A percentile compares a stretch with the other conserved stretches of the same genome.
These are phyloP conservation scores for Phycomyces nitens DNA, from an alignment of 192 early-diverging fungal species.

Conservation along the genomic window DNA sequence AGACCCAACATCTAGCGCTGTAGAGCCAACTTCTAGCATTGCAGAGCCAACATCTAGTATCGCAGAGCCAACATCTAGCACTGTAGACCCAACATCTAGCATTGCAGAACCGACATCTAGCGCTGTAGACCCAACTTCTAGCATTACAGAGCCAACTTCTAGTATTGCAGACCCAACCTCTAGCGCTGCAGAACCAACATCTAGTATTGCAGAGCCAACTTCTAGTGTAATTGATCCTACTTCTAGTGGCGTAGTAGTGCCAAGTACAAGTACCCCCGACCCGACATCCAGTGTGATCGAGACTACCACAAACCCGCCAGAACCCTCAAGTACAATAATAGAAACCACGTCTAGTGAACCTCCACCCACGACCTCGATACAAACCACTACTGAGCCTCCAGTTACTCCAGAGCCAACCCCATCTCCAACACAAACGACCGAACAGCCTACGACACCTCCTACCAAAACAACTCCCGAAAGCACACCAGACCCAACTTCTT, in stretches of 20 bases:
- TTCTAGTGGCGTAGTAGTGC: background rate
- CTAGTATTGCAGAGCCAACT: background rate
- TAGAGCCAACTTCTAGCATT: no score
- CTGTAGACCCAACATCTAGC: background rate
- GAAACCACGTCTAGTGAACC: background rate
- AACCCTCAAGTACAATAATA: background rate
- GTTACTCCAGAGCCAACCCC: background rate
- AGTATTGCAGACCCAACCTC: background rate
- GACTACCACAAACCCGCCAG: background rate
- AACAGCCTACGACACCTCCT: background rate
- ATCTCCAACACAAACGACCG: background rate
- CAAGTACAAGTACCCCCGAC: background rate
- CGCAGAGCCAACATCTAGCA: background rate
- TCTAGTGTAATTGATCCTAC: background rate
- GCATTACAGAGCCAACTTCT: background rate
- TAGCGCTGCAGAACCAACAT: background rate
- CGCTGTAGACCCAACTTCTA: background rate
- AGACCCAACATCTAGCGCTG: no score
- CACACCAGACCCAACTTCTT: background rate
- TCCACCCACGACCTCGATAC: background rate
- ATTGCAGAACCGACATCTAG: background rate
- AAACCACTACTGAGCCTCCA: slow-evolving; percentile 1
- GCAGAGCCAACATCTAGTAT: background rate
- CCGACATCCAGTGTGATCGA: background rate
- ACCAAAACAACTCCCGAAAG: background rate